Evolutionary conservation across 352 stramenopile species (phyloP).

Genomic region (Phytophthora ohioensis): DNA sequence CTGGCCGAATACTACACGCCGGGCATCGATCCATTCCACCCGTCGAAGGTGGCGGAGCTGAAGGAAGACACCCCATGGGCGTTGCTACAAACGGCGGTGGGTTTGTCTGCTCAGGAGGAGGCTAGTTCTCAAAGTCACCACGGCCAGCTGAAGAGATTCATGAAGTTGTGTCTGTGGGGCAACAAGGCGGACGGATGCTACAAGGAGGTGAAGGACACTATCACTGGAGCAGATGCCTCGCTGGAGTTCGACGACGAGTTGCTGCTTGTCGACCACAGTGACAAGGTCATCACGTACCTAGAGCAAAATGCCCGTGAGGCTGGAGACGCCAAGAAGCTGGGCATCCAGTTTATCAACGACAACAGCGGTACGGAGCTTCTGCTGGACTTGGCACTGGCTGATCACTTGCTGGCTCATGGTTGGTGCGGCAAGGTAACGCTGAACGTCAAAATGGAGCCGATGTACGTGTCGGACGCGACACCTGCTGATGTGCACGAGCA

Average conservation of each 20-base stretch:
- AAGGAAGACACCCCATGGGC: constrained; percentile 60
- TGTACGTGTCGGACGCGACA: constrained; percentile 86
- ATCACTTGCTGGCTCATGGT: constrained; percentile 62
- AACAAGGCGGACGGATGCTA: constrained; percentile 85
- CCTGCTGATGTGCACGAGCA: constrained; percentile 66
- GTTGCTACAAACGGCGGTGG: constrained; percentile 65
- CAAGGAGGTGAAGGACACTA: constrained; percentile 76
- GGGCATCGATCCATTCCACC: constrained; percentile 71
- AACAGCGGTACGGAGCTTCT: constrained; percentile 82
- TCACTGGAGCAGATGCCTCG: constrained; percentile 60
- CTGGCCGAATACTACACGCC: constrained; percentile 71
- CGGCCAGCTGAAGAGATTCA: constrained; percentile 55
- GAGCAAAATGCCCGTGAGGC: too few relatives aligned
- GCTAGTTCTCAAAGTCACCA: constrained; percentile 39
- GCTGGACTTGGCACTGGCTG: constrained; percentile 69
- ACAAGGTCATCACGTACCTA: constrained; percentile 67
- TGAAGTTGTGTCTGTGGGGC: constrained; percentile 82
- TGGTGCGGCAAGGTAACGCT: constrained; percentile 72
- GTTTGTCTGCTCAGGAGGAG: constrained; percentile 30
- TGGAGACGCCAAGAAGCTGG: too few relatives aligned
- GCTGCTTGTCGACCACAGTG: constrained; percentile 66
- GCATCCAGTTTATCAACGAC: too few relatives aligned
- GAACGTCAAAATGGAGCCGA: constrained; percentile 77
- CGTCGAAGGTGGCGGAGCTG: constrained; percentile 66
- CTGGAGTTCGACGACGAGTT: constrained; percentile 66